phyloP scores from a whole-genome alignment of 2,329 filamentous ascomycete genomes.

The Ascochyta pisi region DNA sequence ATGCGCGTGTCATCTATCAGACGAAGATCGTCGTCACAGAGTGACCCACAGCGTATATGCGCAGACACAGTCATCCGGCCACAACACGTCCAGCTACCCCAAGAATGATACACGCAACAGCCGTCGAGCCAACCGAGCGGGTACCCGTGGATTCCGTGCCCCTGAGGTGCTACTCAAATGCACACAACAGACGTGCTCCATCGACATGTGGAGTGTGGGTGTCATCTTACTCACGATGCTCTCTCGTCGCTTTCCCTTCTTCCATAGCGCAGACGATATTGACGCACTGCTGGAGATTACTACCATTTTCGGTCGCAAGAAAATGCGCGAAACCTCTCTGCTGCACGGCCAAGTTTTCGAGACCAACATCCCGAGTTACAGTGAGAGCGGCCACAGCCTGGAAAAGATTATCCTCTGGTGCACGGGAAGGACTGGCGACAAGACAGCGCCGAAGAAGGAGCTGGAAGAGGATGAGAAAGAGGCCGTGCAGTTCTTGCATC shows the following conservation, averaged over 20 bases:
- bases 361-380: constrained; percentile 89
- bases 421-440: constrained; percentile 73
- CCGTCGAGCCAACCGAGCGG: constrained; percentile 89
- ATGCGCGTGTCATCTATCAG: constrained; percentile 78
- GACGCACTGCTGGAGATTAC: constrained; percentile 98
- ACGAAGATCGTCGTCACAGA: constrained; percentile 65
- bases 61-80: constrained; percentile 55
- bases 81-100: constrained; percentile 71
- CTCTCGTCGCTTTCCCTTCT: constrained; percentile 93
- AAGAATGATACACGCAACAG: constrained; percentile 89
- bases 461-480: constrained; percentile 73
- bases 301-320: constrained; percentile 85
- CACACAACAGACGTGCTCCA: constrained; percentile 87
- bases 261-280: constrained; percentile 97
- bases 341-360: constrained; percentile 93
- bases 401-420: constrained; percentile 97
- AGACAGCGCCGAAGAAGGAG: constrained; percentile 54
- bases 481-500: constrained; percentile 73
- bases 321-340: constrained; percentile 82
- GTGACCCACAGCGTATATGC: constrained; percentile 66
- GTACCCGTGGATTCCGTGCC: constrained; percentile 92
- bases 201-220: constrained; percentile 96
- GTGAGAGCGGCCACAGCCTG: constrained; percentile 81
- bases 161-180: constrained; percentile 98
- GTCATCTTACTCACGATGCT: constrained; percentile 97